A percentile compares a stretch with the other conserved stretches of the same genome.
phyloP scores from a whole-genome alignment of 1,284 basidiomycete species.

The Trichosporon coremiiforme region DNA sequence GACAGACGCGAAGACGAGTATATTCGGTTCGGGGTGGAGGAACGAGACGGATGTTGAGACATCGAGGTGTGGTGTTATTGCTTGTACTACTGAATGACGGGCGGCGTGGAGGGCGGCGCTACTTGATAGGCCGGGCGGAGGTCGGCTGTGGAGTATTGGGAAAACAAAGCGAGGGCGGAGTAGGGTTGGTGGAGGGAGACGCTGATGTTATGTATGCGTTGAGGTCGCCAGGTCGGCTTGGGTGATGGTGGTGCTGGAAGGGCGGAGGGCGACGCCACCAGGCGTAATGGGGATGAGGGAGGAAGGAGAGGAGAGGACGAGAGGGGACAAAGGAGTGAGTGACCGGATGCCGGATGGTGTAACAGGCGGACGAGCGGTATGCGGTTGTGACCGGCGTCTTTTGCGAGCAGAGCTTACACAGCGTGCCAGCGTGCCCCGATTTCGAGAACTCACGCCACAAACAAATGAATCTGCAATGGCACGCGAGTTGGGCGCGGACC shows the following conservation, averaged over 20 bases:
- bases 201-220: background rate
- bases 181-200: background rate
- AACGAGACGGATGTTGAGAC: slow-evolving; percentile 27
- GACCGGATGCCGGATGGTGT: background rate
- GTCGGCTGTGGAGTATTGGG: background rate
- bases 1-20: slow-evolving; percentile 27
- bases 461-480: background rate
- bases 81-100: background rate
- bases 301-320: background rate
- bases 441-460: slow-evolving; percentile 4
- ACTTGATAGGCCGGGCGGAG: slow-evolving; percentile 4
- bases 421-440: background rate
- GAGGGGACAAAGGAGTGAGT: background rate
- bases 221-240: background rate
- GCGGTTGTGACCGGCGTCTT: slow-evolving; percentile 7
- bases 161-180: slow-evolving; percentile 1
- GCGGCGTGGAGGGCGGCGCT: background rate
- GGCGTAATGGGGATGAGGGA: background rate
- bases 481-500: slow-evolving; percentile 1
- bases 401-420: background rate
- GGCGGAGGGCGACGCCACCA: slow-evolving; percentile 3
- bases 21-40: slow-evolving; percentile 31
- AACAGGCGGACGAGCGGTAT: slow-evolving; percentile 1
- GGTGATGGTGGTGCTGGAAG: background rate
- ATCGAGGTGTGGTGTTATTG: slow-evolving; percentile 13